Evolutionary conservation across 805 yeast genomes (phyloP), one percentile per base, ranked within the genome.

Genomic region (Priceomyces carsonii): DNA sequence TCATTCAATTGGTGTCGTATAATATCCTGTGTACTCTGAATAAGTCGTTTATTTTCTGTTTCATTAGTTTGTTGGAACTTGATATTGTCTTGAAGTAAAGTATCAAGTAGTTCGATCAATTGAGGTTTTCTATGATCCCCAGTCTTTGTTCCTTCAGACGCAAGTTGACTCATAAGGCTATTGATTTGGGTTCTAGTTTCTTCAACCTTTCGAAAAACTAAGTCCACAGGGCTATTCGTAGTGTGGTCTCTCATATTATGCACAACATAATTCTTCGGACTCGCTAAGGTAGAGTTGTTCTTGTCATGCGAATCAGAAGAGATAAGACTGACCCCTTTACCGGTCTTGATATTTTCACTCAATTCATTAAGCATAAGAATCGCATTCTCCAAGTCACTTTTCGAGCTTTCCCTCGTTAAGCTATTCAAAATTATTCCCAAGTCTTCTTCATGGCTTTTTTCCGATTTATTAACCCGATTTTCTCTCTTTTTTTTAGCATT

Each of bases 291-390:
- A n/a, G n/a, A n/a, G n/a, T n/a, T n/a, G n/a, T n/a, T n/a, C n/a
- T n/a, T n/a, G n/a, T n/a, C n/a, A n/a, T n/a, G n/a, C n/a, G n/a
- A n/a, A n/a, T n/a, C n/a, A n/a, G n/a, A n/a, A n/a, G n/a, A n/a
- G n/a, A n/a, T n/a, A n/a, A 22, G 22, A n/a, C 29, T n/a, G n/a
- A n/a, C n/a, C n/a, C n/a, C 33, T 35, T 55, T 51, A 4, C 64
- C 63, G 10, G 43, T 47, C 29, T 59, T 59, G 26, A 57, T 40
- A 8, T 53, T 50, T 27, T 61, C 67, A 36, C 63, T 57, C n/a
- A 59, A 39, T 29, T 61, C 63, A 37, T 51, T 48, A 26, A 61
- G 40, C 35, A 55, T 58, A 24, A 53, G 42, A 27, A 55, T 40
- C 2, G 63, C 58, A 10, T 40, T 21, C 35, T 61, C 67, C 29